Percentiles rank a stretch among this genome's conserved stretches.
phyloP scores from a whole-genome alignment of 805 yeast genomes.

The Pichia cabralensis region DNA sequence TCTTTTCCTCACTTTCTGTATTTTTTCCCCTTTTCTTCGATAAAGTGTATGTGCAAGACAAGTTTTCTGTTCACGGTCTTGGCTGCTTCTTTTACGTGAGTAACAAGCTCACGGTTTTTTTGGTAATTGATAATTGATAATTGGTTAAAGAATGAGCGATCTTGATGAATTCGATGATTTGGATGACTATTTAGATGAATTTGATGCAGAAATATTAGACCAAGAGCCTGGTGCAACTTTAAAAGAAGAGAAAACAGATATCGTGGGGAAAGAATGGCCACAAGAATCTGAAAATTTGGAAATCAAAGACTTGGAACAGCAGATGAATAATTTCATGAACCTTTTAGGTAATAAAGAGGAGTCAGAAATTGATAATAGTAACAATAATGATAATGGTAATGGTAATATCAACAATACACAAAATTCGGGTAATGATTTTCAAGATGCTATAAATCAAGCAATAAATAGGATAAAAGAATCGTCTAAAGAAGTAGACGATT shows the following conservation, averaged over 20 bases:
- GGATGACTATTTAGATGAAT: conserved; percentile 80
- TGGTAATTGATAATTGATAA: too few relatives aligned
- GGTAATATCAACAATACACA: conserved; percentile 41
- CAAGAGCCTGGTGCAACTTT: conserved; percentile 46
- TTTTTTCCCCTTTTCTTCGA: too few relatives aligned
- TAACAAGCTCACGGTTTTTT: not conserved
- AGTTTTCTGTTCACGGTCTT: too few relatives aligned
- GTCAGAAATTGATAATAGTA: not conserved
- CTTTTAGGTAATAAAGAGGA: conserved; percentile 7
- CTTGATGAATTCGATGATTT: conserved; percentile 63
- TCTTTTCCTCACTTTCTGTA: too few relatives aligned
- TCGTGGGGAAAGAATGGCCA: not conserved
- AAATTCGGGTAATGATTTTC: conserved; percentile 32
- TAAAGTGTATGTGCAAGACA: too few relatives aligned
- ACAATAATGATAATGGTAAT: conserved; percentile 11
- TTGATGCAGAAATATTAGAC: conserved; percentile 58
- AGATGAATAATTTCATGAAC: conserved; percentile 13
- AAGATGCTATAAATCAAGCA: conserved; percentile 70
- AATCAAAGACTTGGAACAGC: not conserved
- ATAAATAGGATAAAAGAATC: conserved; percentile 70
- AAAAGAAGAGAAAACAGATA: not conserved
- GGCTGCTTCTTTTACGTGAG: not conserved
- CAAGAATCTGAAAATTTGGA: not conserved
- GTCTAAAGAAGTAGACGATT: conserved; percentile 61
- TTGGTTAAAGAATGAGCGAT: conserved; percentile 6